phyloP scores from a whole-genome alignment of 2,329 filamentous ascomycete species.

The Cytospora leucostoma region DNA sequence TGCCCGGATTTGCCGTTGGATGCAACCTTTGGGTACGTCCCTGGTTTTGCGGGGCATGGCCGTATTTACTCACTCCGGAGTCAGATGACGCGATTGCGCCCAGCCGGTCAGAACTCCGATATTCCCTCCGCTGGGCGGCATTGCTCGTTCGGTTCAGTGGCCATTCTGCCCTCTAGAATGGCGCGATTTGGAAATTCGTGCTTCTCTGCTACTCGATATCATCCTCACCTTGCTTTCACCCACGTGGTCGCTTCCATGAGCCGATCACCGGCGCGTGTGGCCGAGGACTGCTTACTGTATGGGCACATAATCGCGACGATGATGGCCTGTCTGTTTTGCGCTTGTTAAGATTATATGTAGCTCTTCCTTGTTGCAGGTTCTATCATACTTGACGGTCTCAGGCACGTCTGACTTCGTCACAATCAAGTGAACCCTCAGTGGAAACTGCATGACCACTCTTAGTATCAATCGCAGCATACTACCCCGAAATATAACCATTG shows the following conservation, averaged over 20 bases:
- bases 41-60: conserved; percentile 24
- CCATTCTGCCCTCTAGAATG: background rate
- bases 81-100: conserved; percentile 24
- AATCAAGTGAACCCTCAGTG: background rate
- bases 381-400: background rate
- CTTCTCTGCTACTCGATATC: background rate
- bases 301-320: background rate
- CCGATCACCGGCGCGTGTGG: conserved; percentile 1
- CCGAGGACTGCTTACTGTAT: background rate
- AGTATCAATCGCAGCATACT: too few species aligned
- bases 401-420: background rate
- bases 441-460: background rate
- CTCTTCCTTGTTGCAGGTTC: background rate
- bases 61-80: conserved; percentile 26
- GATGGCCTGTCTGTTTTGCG: background rate
- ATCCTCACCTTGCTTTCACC: conserved; percentile 1
- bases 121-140: conserved; percentile 31
- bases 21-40: conserved; percentile 33
- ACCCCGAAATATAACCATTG: background rate
- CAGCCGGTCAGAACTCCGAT: conserved; percentile 27
- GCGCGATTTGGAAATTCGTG: background rate
- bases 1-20: background rate
- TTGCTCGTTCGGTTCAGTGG: background rate
- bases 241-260: conserved; percentile 11
- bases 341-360: background rate